Conservation (phyloP, 78 protist genomes). For the Polysphondylium violaceum region DNA sequence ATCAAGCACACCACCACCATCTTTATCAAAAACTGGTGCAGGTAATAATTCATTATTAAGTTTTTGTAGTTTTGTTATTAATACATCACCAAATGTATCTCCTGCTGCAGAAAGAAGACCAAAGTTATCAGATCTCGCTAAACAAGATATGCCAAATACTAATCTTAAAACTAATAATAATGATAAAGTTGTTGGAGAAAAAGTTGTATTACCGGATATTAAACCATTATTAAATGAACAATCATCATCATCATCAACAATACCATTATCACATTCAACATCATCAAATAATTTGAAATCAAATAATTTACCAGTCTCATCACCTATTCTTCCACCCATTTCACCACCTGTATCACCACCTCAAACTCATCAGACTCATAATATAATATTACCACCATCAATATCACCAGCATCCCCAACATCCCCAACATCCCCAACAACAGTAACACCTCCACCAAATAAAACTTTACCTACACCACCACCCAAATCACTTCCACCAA, state of each 20-base stretch:
- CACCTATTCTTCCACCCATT: not conserved
- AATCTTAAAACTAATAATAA: too few relatives aligned
- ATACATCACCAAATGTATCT: slow-evolving; percentile 44
- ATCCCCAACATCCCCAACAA: not conserved
- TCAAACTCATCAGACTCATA: too few relatives aligned
- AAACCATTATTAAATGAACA: too few relatives aligned
- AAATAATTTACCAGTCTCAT: not conserved
- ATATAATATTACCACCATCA: too few relatives aligned
- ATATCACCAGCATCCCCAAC: not conserved
- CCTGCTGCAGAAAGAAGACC: slow-evolving; percentile 24
- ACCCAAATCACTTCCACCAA: slow-evolving; percentile 20
- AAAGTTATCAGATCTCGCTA: not conserved
- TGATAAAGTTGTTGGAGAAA: too few relatives aligned
- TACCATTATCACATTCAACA: not conserved
- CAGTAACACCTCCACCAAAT: not conserved
- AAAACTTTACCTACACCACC: slow-evolving; percentile 8
- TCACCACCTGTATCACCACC: not conserved
- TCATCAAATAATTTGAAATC: too few relatives aligned
- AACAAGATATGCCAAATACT: not conserved
- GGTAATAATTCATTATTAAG: slow-evolving; percentile 14
- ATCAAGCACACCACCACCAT: slow-evolving; percentile 12
- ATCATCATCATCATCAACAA: not conserved
- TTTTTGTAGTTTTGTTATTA: slow-evolving; percentile 51
- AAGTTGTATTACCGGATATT: not conserved
- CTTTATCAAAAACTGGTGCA: slow-evolving; percentile 13